Conservation (phyloP, 2,329 filamentous ascomycete species). For the Cladobotryum protrusum region DNA sequence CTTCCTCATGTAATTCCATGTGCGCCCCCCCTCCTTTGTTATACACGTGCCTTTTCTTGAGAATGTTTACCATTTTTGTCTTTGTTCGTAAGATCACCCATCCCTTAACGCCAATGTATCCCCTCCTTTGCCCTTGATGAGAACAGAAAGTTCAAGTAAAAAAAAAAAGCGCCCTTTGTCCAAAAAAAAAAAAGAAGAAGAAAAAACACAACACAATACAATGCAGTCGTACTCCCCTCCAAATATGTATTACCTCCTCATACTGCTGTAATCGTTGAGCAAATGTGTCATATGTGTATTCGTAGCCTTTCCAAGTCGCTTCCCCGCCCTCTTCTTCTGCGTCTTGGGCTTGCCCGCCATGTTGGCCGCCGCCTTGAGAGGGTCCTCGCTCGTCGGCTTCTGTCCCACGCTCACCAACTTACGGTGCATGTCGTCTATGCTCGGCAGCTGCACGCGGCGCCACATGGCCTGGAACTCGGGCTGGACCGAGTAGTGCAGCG, state of each 20-base stretch:
- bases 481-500: conserved; percentile 69
- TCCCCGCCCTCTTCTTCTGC: conserved; percentile 61
- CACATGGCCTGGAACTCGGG: conserved; percentile 78
- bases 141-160: neutral
- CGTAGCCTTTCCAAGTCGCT: conserved; percentile 72
- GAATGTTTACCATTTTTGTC: no score
- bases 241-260: conserved; percentile 31
- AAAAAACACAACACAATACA: neutral
- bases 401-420: conserved; percentile 72
- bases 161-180: neutral
- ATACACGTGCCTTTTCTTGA: no score
- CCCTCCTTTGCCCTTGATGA: neutral
- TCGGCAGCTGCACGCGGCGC: conserved; percentile 72
- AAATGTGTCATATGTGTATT: conserved; percentile 83
- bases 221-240: neutral
- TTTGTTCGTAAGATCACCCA: no score
- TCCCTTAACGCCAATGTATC: no score
- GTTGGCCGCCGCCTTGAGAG: conserved; percentile 38
- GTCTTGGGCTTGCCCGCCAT: conserved; percentile 58
- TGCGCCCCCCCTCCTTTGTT: no score
- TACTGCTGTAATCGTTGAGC: conserved; percentile 62
- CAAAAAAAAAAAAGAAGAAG: neutral
- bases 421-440: conserved; percentile 67
- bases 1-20: no score
- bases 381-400: conserved; percentile 79